Evolutionary conservation across 1,284 basidiomycete genomes (phyloP), one percentile per base, ranked within the genome.

Genomic region (Irpex sp.): DNA sequence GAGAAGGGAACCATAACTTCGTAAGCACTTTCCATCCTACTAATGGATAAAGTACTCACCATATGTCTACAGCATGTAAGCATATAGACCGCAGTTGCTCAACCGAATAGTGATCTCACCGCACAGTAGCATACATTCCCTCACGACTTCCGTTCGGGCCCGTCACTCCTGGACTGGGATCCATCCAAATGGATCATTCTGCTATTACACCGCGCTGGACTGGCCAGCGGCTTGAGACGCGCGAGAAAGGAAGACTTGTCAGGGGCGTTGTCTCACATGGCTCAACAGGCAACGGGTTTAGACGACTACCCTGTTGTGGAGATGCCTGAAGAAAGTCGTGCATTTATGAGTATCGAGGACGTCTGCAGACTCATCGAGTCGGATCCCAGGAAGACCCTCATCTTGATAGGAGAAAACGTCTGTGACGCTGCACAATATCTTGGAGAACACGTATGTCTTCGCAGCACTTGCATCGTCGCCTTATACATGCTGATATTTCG

Each of bases 1-100:
- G 90, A 28, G 90, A 93, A 76, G 89, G 89, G 16, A 90, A 88
- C 68, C 89, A 92, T 69, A 91, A 91, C 71, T 90, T 83, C 72
- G 87, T 88, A 67, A 70, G 82, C 76, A 45, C 55, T 1, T 18
- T 47, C 35, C 5, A 48, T 54, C 42, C 35, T 3, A 5, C 4
- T 5, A 5, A 5, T 28, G 5, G 6, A 28, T 5, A 28, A 28
- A 28, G 1, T 28, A 4, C 28, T 28, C 5, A 28, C 23, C 28
- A 5, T 28, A 4, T 5, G 28, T 3, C 5, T 28, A 28, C 6
- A 76, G 73, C 75, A 77, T 63, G 74, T 77, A 68, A 58, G 71
- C 61, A 37, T 19, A 14, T 4, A 21, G 45, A 49, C 48, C 2
- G 10, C 18, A 35, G 5, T 12, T 35, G 14, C 42, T 51, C n/a